A percentile compares a stretch with the other conserved stretches of the same genome.
Conservation (phyloP, 495 filamentous ascomycete species). For the Aspergillus funiculosus region DNA sequence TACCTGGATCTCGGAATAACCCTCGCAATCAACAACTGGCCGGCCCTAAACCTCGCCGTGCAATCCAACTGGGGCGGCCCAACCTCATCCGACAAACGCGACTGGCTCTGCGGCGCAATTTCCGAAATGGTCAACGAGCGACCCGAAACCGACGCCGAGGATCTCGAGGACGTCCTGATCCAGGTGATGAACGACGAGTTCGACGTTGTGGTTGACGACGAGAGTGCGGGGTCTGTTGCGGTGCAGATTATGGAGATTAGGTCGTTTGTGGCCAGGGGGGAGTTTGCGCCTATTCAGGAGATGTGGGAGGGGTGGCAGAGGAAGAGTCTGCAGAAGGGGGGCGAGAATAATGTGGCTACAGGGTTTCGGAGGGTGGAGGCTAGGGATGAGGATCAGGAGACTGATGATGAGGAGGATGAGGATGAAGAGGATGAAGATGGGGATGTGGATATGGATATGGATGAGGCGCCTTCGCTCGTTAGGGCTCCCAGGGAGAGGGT, state of each 20-base stretch:
- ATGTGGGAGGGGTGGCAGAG: constrained; percentile 61
- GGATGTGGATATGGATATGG: constrained; percentile 65
- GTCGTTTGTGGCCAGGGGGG: constrained; percentile 53
- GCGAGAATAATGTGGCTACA: constrained; percentile 43
- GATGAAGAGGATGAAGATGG: constrained; percentile 43
- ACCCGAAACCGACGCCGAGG: constrained; percentile 72
- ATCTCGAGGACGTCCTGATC: constrained; percentile 75
- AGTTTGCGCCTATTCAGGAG: constrained; percentile 61
- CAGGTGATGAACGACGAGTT: constrained; percentile 96
- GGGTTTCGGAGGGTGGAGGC: constrained; percentile 54
- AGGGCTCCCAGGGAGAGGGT: constrained; percentile 55
- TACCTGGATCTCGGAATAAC: constrained; percentile 80
- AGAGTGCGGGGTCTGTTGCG: constrained; percentile 68
- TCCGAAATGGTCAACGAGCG: constrained; percentile 69
- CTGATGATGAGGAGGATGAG: constrained; percentile 56
- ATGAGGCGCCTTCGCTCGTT: constrained; percentile 59
- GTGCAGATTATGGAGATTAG: constrained; percentile 62
- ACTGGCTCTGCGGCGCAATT: constrained; percentile 90
- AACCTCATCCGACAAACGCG: constrained; percentile 79
- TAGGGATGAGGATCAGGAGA: constrained; percentile 48
- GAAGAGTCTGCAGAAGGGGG: constrained; percentile 46
- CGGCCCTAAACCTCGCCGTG: constrained; percentile 80
- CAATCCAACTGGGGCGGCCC: constrained; percentile 81
- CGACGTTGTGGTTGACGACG: constrained; percentile 84
- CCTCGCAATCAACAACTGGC: constrained; percentile 75